phyloP scores from a whole-genome alignment of 2,329 filamentous ascomycete species.

The Paecilomyces niveus region DNA sequence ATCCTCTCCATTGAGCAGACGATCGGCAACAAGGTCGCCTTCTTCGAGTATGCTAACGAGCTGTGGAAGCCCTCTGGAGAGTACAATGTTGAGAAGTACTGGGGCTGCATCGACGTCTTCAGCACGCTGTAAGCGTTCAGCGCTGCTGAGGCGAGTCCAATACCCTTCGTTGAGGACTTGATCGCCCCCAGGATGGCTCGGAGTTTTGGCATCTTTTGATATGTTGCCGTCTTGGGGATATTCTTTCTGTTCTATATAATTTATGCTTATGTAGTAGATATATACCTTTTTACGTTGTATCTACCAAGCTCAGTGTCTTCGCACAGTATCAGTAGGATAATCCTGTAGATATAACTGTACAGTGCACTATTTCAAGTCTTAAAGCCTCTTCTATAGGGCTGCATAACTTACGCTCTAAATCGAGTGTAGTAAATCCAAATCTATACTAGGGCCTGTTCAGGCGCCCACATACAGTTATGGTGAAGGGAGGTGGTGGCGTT shows the following conservation, averaged over 20 bases:
- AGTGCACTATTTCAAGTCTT: neutral
- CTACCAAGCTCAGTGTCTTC: neutral
- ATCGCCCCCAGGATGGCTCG: neutral
- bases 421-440: too few relatives aligned
- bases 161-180: neutral
- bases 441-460: neutral
- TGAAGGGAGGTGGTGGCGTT: neutral
- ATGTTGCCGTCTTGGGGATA: neutral
- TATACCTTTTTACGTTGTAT: constrained; percentile 19
- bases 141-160: neutral
- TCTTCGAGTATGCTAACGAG: constrained; percentile 79
- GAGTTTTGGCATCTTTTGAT: neutral
- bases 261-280: constrained; percentile 20
- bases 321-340: neutral
- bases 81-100: constrained; percentile 72
- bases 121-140: neutral
- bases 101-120: constrained; percentile 58
- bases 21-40: constrained; percentile 62
- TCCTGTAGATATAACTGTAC: neutral
- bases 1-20: constrained; percentile 62
- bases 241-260: constrained; percentile 9
- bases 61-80: constrained; percentile 68
- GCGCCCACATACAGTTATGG: neutral
- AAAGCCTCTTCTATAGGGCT: too few relatives aligned
- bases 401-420: too few relatives aligned